These are phyloP conservation scores for Globisporangium apiculatum DNA, from an alignment of 352 stramenopile genomes.

Conservation along the genomic window DNA sequence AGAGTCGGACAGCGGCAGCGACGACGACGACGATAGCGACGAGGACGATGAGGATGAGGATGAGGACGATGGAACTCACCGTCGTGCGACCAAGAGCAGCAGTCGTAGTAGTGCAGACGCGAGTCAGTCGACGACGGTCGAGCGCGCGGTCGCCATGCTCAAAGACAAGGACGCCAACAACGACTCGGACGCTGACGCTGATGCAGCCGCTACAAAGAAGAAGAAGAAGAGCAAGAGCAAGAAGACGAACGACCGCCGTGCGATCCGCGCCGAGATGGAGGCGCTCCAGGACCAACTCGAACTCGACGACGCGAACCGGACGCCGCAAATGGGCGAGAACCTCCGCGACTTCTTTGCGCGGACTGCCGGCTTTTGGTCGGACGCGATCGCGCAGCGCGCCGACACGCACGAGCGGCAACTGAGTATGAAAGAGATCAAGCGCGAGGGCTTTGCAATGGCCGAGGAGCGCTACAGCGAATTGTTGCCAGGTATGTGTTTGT, in stretches of 20 bases:
- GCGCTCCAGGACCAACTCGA: conserved; percentile 75
- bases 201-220: conserved; percentile 26
- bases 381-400: conserved; percentile 43
- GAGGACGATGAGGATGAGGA: conserved; percentile 44
- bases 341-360: conserved; percentile 85
- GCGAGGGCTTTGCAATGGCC: conserved; percentile 68
- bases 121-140: conserved; percentile 33
- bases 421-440: conserved; percentile 84
- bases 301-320: conserved; percentile 59
- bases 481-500: conserved; percentile 37
- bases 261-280: conserved; percentile 76
- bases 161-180: conserved; percentile 27
- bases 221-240: conserved; percentile 57
- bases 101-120: conserved; percentile 3
- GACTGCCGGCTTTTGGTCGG: conserved; percentile 64
- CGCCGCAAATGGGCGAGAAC: conserved; percentile 77
- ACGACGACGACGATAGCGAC: conserved; percentile 63
- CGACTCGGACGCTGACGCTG: conserved; percentile 4
- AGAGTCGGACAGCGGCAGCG: conserved; percentile 74
- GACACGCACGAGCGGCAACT: conserved; percentile 66
- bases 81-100: conserved; percentile 15
- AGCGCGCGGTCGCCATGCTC: conserved; percentile 57
- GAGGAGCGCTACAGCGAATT: conserved; percentile 78
- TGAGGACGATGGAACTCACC: conserved; percentile 22
- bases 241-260: conserved; percentile 55